These are phyloP conservation scores for Allantophomopsis cytisporea DNA, from an alignment of 2,329 filamentous ascomycete genomes.

Conservation along the genomic window DNA sequence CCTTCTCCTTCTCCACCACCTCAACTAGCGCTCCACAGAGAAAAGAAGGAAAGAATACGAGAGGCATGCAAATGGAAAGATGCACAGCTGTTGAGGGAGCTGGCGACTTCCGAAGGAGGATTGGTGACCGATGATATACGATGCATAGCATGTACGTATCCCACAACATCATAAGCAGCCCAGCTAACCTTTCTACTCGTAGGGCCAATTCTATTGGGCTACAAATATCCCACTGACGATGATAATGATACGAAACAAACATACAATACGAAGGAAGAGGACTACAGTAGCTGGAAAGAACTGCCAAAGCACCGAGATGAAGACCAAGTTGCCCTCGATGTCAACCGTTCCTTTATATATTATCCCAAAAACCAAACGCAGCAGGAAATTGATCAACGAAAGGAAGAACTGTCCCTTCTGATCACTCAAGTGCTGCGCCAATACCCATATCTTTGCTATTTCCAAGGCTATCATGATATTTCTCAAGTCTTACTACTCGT, in stretches of 20 bases:
- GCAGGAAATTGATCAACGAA: conserved; percentile 55
- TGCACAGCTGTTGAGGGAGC: conserved; percentile 35
- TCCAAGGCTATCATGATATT: conserved; percentile 98
- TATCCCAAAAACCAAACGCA: conserved; percentile 71
- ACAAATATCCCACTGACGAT: conserved; percentile 3
- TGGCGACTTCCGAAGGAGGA: conserved; percentile 53
- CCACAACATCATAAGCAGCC: conserved; percentile 1
- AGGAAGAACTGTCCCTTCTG: conserved; percentile 62
- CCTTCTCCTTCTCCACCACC: too few relatives aligned
- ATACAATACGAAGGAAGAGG: conserved; percentile 9
- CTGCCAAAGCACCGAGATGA: conserved; percentile 75
- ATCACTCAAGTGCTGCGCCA: conserved; percentile 71
- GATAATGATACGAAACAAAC: conserved; percentile 4
- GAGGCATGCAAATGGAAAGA: conserved; percentile 47
- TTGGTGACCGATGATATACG: conserved; percentile 56
- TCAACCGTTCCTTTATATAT: conserved; percentile 93
- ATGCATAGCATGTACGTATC: conserved; percentile 59
- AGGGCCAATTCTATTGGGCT: conserved; percentile 52
- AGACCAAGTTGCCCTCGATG: conserved; percentile 81
- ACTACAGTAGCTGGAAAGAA: conserved; percentile 21
- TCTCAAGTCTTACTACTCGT: conserved; percentile 90
- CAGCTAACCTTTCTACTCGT: not conserved
- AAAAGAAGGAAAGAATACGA: conserved; percentile 23
- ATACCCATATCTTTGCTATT: conserved; percentile 80
- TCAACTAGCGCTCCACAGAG: too few relatives aligned